phyloP scores from a whole-genome alignment of 2,329 filamentous ascomycete genomes.

The Hymenoscyphus repandus region DNA sequence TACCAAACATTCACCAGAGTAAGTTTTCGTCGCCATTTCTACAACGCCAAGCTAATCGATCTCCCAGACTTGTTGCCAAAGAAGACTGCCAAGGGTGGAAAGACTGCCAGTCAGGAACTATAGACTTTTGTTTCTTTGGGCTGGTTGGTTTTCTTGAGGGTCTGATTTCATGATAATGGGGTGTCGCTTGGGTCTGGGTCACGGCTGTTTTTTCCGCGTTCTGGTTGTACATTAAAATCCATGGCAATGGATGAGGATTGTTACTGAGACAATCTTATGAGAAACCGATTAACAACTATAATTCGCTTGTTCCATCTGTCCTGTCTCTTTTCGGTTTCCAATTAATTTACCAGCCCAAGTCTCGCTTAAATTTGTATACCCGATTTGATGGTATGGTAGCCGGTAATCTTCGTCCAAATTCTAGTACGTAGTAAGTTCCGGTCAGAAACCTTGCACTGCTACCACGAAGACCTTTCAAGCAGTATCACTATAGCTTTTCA shows the following conservation, averaged over 20 bases:
- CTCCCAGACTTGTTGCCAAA: slow-evolving; percentile 90
- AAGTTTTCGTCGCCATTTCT: slow-evolving; percentile 38
- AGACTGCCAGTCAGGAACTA: slow-evolving; percentile 91
- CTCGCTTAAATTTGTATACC: too few species aligned
- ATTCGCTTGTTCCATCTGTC: not conserved
- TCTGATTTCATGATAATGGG: slow-evolving; percentile 66
- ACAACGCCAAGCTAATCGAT: slow-evolving; percentile 19
- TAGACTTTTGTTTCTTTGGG: slow-evolving; percentile 58
- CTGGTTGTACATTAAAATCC: slow-evolving; percentile 69
- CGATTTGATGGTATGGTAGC: too few species aligned
- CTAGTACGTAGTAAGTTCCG: not conserved
- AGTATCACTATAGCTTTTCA: not conserved
- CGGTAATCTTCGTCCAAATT: too few species aligned
- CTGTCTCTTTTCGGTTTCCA: too few species aligned
- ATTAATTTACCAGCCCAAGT: too few species aligned
- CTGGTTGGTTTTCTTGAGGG: slow-evolving; percentile 47
- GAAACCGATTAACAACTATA: slow-evolving; percentile 26
- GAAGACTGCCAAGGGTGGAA: slow-evolving; percentile 95
- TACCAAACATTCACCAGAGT: slow-evolving; percentile 98
- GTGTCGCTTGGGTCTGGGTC: slow-evolving; percentile 69
- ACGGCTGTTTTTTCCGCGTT: slow-evolving; percentile 59
- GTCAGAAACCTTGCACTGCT: too few species aligned
- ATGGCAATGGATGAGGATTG: slow-evolving; percentile 43
- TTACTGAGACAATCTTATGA: slow-evolving; percentile 32
- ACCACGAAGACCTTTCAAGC: too few species aligned